Conservation (phyloP, 371 early-diverging fungal genomes). For the Mortierella sp. region DNA sequence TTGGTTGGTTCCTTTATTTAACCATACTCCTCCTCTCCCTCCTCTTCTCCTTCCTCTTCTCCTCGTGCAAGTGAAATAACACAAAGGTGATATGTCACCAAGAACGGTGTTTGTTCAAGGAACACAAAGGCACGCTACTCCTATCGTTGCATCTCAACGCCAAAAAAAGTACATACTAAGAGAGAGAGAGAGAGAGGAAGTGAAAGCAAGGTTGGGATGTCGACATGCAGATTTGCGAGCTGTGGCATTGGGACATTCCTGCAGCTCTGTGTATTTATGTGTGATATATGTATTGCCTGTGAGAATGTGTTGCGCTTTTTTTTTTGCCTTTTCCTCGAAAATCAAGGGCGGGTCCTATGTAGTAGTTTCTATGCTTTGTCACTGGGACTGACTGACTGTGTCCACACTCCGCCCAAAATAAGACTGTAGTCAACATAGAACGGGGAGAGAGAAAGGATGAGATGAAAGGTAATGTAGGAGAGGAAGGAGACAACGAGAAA, state of each 20-base stretch:
- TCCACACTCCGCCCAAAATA: neutral
- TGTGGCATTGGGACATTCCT: slow-evolving; percentile 11
- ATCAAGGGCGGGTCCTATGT: neutral
- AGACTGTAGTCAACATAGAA: neutral
- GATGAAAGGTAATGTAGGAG: neutral
- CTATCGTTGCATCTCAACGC: neutral
- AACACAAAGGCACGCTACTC: neutral
- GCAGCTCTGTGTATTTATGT: neutral
- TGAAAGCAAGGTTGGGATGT: neutral
- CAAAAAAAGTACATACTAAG: neutral
- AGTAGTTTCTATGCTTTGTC: slow-evolving; percentile 1
- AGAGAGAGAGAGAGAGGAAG: neutral
- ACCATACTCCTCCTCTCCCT: neutral
- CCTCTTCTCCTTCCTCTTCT: neutral
- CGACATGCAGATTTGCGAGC: slow-evolving; percentile 13
- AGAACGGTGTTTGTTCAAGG: slow-evolving; percentile 8
- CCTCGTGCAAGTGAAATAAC: neutral
- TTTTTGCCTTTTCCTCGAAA: neutral
- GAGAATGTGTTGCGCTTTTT: neutral
- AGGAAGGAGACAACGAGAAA: neutral
- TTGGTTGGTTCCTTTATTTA: neutral
- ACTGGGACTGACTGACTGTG: neutral
- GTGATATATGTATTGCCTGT: neutral
- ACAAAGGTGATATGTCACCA: neutral
- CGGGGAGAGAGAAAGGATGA: neutral